Base-by-base conservation (phyloP, 805 yeast species). In the Kluyveromyces wickerhamii region DNA sequence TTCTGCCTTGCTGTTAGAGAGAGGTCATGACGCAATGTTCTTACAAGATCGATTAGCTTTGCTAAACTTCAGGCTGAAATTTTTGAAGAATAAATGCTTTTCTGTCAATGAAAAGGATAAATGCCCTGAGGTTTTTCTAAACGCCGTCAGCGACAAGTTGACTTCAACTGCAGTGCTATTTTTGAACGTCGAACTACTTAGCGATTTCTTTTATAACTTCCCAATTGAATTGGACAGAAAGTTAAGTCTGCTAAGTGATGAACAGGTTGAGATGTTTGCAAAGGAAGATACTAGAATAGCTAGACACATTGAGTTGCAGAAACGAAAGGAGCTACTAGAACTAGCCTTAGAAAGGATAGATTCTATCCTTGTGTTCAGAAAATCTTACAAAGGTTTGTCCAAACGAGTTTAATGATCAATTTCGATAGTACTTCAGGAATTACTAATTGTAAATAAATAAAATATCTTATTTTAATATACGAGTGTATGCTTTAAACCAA, bases 201-300 rank as follows among this genome's bases (percentile, higher is more conserved):
- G 94, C 45, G 98, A 94, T 59, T 92, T 92, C 53, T 94, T 89
- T 55, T 92, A 94, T 59, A 86, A 87, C 48, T 89, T 92, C 60
- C 97, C 99, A 2, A 71, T 97, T 39, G 96, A 87, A 58, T 67
- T 92, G 42, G 99, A 92, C 56, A 67, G 67, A 34, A 76, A 77
- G 44, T 70, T 92, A 37, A 66, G 68, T 40, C 68, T 69, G 27
- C 63, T 92, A 50, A 65, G 74, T 7, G 69, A 70, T 33, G 94
- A 85, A 35, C 94, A 88, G 52, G 70, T 92, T 33, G 96, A 88
- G 50, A 62, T 62, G 40, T 85, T 89, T 62, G 98, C 98, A 0
- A 85, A 86, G 48, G 96, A 92, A 59, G 96, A 92, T 60, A 92
- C 95, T 14, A 83, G 79, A 60, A 75, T 94, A 38, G 81, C 81